Percentiles rank a stretch among this genome's conserved stretches.
These are phyloP conservation scores for Amanita jacksonii DNA, from an alignment of 768 basidiomycete genomes.

Conservation along the genomic window DNA sequence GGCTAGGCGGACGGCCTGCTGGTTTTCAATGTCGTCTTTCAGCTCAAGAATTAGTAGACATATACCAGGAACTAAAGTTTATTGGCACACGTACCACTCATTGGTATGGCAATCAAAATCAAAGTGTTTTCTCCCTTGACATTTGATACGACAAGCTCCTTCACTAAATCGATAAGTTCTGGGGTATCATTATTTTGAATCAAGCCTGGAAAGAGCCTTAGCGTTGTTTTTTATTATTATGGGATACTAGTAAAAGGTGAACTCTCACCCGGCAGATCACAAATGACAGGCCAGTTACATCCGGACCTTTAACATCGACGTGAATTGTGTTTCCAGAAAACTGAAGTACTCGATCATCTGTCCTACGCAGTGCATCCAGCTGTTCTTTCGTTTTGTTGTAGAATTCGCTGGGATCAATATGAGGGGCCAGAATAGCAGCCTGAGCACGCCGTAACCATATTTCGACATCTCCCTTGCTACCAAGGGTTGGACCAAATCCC, in stretches of 20 bases:
- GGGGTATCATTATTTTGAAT: slow-evolving; percentile 41
- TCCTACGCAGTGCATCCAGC: slow-evolving; percentile 9
- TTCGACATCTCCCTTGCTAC: slow-evolving; percentile 36
- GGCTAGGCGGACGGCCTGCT: slow-evolving; percentile 47
- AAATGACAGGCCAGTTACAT: slow-evolving; percentile 39
- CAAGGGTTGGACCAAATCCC: slow-evolving; percentile 34
- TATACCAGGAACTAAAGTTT: no score
- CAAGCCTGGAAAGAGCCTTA: slow-evolving; percentile 37
- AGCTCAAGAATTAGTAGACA: no score
- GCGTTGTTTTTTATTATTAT: slow-evolving; percentile 12
- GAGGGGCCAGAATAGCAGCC: slow-evolving; percentile 43
- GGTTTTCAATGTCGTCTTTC: slow-evolving; percentile 69
- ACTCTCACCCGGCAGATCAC: slow-evolving; percentile 40
- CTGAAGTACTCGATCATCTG: slow-evolving; percentile 2
- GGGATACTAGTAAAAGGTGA: slow-evolving; percentile 7
- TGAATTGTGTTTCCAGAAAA: slow-evolving; percentile 47
- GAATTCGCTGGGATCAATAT: slow-evolving; percentile 18
- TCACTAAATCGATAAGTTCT: slow-evolving; percentile 34
- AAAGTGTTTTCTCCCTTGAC: slow-evolving; percentile 43
- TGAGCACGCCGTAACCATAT: slow-evolving; percentile 50
- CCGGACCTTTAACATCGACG: slow-evolving; percentile 34
- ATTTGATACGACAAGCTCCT: slow-evolving; percentile 35
- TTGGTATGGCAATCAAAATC: slow-evolving; percentile 58
- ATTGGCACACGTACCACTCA: slow-evolving; percentile 43
- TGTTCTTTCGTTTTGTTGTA: slow-evolving; percentile 17